Evolutionary conservation across 1,284 basidiomycete genomes (phyloP).

Genomic region (Lentinus polychrous): DNA sequence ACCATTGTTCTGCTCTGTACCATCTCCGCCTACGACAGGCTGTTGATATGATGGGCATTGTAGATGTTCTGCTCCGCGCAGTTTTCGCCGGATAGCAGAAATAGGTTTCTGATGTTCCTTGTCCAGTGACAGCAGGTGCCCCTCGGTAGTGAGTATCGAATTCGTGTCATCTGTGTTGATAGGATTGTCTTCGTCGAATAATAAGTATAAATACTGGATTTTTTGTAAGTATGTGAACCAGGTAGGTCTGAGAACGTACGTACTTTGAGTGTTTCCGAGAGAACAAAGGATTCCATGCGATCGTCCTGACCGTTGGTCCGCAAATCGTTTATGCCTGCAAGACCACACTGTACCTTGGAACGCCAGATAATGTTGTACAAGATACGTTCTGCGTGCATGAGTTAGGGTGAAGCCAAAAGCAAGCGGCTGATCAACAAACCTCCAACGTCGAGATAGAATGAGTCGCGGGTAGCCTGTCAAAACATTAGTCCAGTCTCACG

Average conservation of each 20-base stretch:
- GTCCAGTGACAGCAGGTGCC: constrained; percentile 77
- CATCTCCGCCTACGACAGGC: constrained; percentile 29
- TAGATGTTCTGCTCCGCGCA: constrained; percentile 60
- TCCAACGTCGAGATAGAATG: constrained; percentile 87
- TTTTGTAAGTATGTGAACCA: neutral
- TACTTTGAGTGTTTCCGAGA: constrained; percentile 88
- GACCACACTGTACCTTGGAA: constrained; percentile 78
- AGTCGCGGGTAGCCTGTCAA: constrained; percentile 80
- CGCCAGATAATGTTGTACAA: constrained; percentile 69
- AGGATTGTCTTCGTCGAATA: constrained; percentile 83
- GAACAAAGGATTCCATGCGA: constrained; percentile 88
- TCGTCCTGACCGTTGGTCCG: constrained; percentile 78
- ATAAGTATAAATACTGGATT: constrained; percentile 77
- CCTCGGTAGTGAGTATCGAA: constrained; percentile 89
- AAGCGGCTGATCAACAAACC: constrained; percentile 12
- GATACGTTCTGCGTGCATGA: constrained; percentile 50
- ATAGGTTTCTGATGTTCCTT: constrained; percentile 44
- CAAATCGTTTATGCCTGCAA: constrained; percentile 77
- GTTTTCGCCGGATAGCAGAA: constrained; percentile 49
- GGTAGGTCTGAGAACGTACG: constrained; percentile 12
- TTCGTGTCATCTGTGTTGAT: constrained; percentile 72
- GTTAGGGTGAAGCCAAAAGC: neutral
- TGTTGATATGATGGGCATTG: constrained; percentile 69
- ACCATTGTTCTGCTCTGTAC: constrained; percentile 31
- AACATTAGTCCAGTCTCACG: neutral